phyloP scores from a whole-genome alignment of 2,329 filamentous ascomycete species.

The Diaporthe citri region DNA sequence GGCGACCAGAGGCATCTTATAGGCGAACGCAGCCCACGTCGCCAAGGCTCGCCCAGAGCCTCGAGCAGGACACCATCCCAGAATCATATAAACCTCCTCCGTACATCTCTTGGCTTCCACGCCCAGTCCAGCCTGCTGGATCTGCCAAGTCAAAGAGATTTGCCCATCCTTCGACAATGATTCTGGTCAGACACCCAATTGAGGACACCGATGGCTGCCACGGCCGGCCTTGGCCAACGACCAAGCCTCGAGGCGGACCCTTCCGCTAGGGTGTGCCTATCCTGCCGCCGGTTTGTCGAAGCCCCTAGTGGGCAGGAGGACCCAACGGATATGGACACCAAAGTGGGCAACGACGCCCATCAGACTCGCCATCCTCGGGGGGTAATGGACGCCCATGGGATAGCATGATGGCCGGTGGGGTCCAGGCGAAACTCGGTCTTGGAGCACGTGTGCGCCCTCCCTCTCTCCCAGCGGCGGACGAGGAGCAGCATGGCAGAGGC shows the following conservation, averaged over 20 bases:
- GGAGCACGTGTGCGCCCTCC: neutral
- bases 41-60: constrained; percentile 34
- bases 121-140: constrained; percentile 3
- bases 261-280: constrained; percentile 18
- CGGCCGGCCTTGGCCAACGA: constrained; percentile 30
- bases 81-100: constrained; percentile 30
- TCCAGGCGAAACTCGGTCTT: constrained; percentile 15
- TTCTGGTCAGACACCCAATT: neutral
- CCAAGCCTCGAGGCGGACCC: constrained; percentile 20
- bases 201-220: constrained; percentile 26
- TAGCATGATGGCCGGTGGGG: constrained; percentile 5
- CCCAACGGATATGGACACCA: constrained; percentile 13
- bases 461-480: neutral
- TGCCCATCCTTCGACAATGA: neutral
- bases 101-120: neutral
- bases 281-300: constrained; percentile 2
- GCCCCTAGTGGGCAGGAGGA: constrained; percentile 9
- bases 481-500: neutral
- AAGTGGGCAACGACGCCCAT: constrained; percentile 16
- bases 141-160: constrained; percentile 30
- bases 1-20: constrained; percentile 25
- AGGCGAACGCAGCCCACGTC: constrained; percentile 22
- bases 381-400: neutral
- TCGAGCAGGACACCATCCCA: constrained; percentile 11
- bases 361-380: constrained; percentile 20